Base-by-base conservation (phyloP, 2,329 filamentous ascomycete species). In the Diaporthe caulivora region DNA sequence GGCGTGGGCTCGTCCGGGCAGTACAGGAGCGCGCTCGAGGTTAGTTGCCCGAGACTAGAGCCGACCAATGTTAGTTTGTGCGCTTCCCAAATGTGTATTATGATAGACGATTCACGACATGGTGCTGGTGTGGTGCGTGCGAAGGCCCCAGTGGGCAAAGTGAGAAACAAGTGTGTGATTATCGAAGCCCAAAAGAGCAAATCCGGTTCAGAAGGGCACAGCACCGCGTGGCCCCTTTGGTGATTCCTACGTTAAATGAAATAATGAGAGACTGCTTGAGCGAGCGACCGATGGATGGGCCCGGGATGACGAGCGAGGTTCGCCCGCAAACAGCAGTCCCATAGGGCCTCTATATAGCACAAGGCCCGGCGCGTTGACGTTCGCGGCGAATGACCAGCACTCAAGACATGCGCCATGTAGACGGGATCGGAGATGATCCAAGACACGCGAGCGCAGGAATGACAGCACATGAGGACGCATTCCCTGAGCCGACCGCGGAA, bases 1-100 rank as follows among this genome's bases (percentile, higher is more conserved):
- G 17, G 21, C 29, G 34, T 24, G 42, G 79, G 75, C 58, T 62
- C 40, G 37, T 49, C 47, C 26, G 76, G 76, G 77, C 80, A 82
- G 64, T 77, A 78, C 71, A 80, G 69, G 76, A 82, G 80, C 70
- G 75, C 75, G 49, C 81, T 53, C 37, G 55, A 62, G 24, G 44
- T 44, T 9, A 62, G 57, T 31, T 71, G 55, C 11, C 69, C 55
- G 24, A 71, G 69, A 60, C 44, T 54, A 34, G 55, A 21, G 24
- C 24, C 26, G 47, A n/a, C 18, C 7, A 47, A 42, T 15, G 58
- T 49, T 47, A 58, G 29, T 37, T 37, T 13, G 34, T n/a, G 51
- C 37, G 13, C 13, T 13, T 9, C 31, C 15, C 21, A 26, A 15
- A 21, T 15, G 6, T n/a, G 2, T 51, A 26, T 24, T 21, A n/a